phyloP scores from a whole-genome alignment of 139 green algal genomes.

The Astrephomene gubernaculifera region DNA sequence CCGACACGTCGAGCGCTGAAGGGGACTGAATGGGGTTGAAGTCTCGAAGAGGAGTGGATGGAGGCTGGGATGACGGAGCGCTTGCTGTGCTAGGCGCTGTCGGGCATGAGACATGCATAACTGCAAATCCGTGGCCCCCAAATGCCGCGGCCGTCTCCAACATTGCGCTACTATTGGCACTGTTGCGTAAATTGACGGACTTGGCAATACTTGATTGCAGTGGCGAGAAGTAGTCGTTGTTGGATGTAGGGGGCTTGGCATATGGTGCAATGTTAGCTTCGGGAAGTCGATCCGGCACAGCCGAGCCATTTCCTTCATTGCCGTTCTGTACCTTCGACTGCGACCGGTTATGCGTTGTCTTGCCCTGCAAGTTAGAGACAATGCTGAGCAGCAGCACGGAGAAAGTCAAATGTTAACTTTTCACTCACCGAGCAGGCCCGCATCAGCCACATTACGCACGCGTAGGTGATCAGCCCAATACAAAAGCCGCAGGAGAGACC shows the following conservation, averaged over 20 bases:
- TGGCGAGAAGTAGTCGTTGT: background rate
- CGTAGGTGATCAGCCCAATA: background rate
- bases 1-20: too few species aligned
- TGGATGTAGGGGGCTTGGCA: background rate
- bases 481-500: background rate
- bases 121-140: conserved; percentile 1
- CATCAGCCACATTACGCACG: background rate
- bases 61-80: too few species aligned
- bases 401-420: too few species aligned
- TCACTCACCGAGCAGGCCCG: background rate
- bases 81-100: background rate
- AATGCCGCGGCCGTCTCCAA: background rate
- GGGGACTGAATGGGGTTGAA: too few species aligned
- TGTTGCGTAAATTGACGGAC: background rate
- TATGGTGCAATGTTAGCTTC: background rate
- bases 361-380: too few species aligned
- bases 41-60: too few species aligned
- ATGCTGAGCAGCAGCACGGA: too few species aligned
- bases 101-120: background rate
- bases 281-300: too few species aligned
- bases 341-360: too few species aligned
- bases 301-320: too few species aligned
- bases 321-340: too few species aligned
- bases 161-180: background rate
- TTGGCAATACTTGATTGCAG: background rate